Evolutionary conservation across 345 rosid species (phyloP), one percentile per base, ranked within the genome.

Genomic region (Adansonia digitata): DNA sequence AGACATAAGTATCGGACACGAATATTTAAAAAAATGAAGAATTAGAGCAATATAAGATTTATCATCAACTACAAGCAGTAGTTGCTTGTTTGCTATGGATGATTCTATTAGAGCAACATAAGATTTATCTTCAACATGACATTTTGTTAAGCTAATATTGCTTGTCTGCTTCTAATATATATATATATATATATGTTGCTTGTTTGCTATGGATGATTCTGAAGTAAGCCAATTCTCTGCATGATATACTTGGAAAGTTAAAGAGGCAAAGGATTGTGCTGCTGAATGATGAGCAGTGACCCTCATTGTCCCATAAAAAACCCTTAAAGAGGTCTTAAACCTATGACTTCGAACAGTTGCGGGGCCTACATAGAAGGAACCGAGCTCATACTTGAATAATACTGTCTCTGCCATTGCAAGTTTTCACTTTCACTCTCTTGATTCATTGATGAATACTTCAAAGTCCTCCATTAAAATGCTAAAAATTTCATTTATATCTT

Each of bases 231-330:
- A 51, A 18, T 79, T 70, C 72, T 17, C 27, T 48, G 68, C 55
- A 42, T 9, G 15, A 7, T 51, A 57, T 5, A 42, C 48, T 69
- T 74, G 31, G 10, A 59, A 34, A 42, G 14, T 57, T n/a, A 37
- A 10, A n/a, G 52, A 77, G 42, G 62, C 14, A 67, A 42, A 57
- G 65, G 75, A 37, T 34, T 74, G 27, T 71, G 82, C 40, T 64
- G 39, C 4, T 46, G 64, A 80, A 72, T 79, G 72, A 76, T 76
- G 77, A n/a, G 31, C 34, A 56, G 49, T 35, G 66, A 67, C 55
- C 60, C 49, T 68, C 49, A 45, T 59, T 73, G 51, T 61, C 71
- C 46, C 59, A 11, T 49, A 22, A 56, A 40, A 24, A 9, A 29
- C n/a, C 60, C 40, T 17, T 12, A 22, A 10, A 64, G 70, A 45